Conservation (phyloP, 352 stramenopile species). For the Pythium dissimile region DNA sequence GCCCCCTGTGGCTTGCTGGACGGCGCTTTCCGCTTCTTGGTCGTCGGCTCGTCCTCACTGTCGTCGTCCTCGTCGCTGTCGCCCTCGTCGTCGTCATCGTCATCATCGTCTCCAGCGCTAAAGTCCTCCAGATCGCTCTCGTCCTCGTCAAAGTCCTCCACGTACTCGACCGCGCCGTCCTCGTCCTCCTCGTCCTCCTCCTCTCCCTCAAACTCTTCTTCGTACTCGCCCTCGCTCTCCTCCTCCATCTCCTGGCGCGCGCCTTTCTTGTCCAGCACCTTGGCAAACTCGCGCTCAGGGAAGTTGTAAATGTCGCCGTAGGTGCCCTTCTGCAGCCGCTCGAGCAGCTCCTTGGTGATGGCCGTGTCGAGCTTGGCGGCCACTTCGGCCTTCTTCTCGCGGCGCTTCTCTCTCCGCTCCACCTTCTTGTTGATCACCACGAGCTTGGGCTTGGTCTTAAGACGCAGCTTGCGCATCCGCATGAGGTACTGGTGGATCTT, state of each 20-base stretch:
- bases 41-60: constrained; percentile 45
- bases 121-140: constrained; percentile 91
- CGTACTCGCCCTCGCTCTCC: constrained; percentile 82
- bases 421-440: constrained; percentile 96
- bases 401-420: constrained; percentile 92
- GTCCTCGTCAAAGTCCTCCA: constrained; percentile 90
- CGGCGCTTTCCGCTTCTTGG: constrained; percentile 70
- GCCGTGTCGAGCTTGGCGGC: constrained; percentile 93
- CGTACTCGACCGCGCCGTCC: constrained; percentile 74
- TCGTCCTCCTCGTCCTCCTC: constrained; percentile 44
- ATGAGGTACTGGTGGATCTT: constrained; percentile 99
- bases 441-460: constrained; percentile 94
- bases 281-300: constrained; percentile 90
- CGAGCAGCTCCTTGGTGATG: constrained; percentile 98
- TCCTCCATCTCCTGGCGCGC: constrained; percentile 92
- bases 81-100: constrained; percentile 89
- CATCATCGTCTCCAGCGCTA: constrained; percentile 72
- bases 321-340: constrained; percentile 95
- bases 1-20: constrained; percentile 18
- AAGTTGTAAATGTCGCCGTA: constrained; percentile 99
- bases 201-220: constrained; percentile 61
- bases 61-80: constrained; percentile 33
- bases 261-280: constrained; percentile 75
- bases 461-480: constrained; percentile 96
- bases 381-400: constrained; percentile 96